Evolutionary conservation across 140 eudicot genomes (phyloP).

Genomic region (Stevia rebaudiana): DNA sequence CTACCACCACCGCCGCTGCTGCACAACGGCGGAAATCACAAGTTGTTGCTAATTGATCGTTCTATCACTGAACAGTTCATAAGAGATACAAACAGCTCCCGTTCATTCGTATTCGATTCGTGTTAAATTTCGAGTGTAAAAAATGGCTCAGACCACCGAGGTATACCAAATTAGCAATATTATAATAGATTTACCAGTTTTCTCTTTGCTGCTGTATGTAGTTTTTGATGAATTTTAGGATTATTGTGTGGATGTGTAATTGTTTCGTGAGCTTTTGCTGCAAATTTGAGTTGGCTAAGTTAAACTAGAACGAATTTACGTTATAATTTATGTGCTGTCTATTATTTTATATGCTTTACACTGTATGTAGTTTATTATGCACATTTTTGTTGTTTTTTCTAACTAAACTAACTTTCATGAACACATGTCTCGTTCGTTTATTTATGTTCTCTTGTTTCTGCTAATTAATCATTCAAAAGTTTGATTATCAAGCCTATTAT

Average conservation of each 20-base stretch:
- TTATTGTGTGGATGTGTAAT: background rate
- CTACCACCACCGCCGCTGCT: slow-evolving; percentile 1
- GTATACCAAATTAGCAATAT: slow-evolving; percentile 4
- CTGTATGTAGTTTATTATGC: too few species aligned
- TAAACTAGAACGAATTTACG: background rate
- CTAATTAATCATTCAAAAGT: too few species aligned
- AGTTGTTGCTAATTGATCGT: background rate
- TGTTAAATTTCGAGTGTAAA: slow-evolving; percentile 4
- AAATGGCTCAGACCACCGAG: slow-evolving; percentile 32
- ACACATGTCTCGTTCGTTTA: too few species aligned
- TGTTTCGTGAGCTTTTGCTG: background rate
- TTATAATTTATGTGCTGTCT: background rate
- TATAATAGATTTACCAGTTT: background rate
- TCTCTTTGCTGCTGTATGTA: background rate
- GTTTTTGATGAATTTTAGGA: background rate
- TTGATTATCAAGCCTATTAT: too few species aligned
- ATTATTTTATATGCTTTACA: too few species aligned
- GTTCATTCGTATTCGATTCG: background rate
- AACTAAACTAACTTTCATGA: too few species aligned
- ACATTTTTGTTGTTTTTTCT: too few species aligned
- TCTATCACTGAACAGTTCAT: background rate
- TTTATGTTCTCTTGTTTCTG: too few species aligned
- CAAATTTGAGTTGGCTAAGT: background rate
- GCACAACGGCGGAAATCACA: background rate
- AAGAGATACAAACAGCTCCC: background rate